phyloP scores from a whole-genome alignment of 2,329 filamentous ascomycete genomes.

The Ceratocystis smalleyi region DNA sequence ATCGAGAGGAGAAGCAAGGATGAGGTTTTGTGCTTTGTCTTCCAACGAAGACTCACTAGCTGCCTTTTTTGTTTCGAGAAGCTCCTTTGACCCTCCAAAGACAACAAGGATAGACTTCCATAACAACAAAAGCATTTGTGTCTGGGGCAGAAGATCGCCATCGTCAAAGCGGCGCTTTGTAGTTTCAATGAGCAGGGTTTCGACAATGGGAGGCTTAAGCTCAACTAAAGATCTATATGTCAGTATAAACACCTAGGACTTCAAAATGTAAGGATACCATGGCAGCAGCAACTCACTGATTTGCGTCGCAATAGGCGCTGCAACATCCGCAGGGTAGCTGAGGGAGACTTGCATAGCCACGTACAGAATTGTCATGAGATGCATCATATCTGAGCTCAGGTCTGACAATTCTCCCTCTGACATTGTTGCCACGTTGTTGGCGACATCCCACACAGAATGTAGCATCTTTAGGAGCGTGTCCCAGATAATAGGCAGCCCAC shows the following conservation, averaged over 20 bases:
- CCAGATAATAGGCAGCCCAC: conserved; percentile 26
- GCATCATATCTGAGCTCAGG: conserved; percentile 44
- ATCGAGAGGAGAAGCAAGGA: conserved; percentile 85
- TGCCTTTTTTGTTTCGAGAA: conserved; percentile 57
- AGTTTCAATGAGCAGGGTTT: conserved; percentile 54
- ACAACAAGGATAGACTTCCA: conserved; percentile 84
- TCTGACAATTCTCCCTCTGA: conserved; percentile 26
- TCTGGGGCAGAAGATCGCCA: conserved; percentile 44
- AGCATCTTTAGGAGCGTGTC: conserved; percentile 37
- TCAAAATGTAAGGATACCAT: background rate
- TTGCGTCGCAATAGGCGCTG: conserved; percentile 32
- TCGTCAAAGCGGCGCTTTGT: conserved; percentile 60
- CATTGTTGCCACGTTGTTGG: conserved; percentile 9
- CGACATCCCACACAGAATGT: conserved; percentile 32
- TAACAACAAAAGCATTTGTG: conserved; percentile 62
- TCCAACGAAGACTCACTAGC: conserved; percentile 46
- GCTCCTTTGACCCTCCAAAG: conserved; percentile 63
- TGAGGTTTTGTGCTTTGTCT: conserved; percentile 55
- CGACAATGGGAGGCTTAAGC: conserved; percentile 51
- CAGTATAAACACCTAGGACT: conserved; percentile 8
- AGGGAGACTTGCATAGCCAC: conserved; percentile 42
- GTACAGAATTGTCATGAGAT: conserved; percentile 49
- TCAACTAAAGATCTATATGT: conserved; percentile 28
- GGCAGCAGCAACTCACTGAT: conserved; percentile 31
- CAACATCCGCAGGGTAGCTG: conserved; percentile 32